A percentile compares a stretch with the other conserved stretches of the same genome.
These are phyloP conservation scores for Apiospora malaysiana DNA, from an alignment of 2,329 filamentous ascomycete species.

Conservation along the genomic window DNA sequence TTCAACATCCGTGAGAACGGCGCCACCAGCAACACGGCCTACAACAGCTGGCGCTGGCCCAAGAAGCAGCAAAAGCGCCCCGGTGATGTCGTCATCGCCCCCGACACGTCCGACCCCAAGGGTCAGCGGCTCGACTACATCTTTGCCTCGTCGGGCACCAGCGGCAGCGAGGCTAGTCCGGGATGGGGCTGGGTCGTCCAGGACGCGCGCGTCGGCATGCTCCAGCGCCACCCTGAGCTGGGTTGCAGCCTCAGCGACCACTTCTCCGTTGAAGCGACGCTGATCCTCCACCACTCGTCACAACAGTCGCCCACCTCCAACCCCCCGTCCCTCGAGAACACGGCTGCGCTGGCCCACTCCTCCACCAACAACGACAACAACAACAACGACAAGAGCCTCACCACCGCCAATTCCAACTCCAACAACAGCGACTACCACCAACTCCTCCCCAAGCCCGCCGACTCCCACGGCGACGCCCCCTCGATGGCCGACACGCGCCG, in stretches of 20 bases:
- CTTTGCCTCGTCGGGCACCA: constrained; percentile 70
- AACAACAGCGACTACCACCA: constrained; percentile 1
- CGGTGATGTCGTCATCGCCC: constrained; percentile 58
- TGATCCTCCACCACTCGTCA: constrained; percentile 55
- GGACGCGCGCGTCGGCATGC: constrained; percentile 77
- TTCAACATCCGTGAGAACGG: constrained; percentile 84
- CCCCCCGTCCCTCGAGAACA: constrained; percentile 26
- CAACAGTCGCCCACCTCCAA: constrained; percentile 23
- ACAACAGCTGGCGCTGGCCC: constrained; percentile 95
- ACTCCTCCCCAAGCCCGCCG: neutral
- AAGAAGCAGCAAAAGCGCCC: constrained; percentile 60
- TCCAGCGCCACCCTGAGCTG: constrained; percentile 78
- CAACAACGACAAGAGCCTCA: neutral
- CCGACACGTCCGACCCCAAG: constrained; percentile 68
- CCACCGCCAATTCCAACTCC: neutral
- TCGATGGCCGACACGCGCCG: constrained; percentile 21
- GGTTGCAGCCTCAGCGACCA: constrained; percentile 92
- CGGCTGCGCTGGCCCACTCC: constrained; percentile 17
- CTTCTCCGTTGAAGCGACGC: constrained; percentile 85
- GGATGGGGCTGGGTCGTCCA: constrained; percentile 69
- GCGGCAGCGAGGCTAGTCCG: constrained; percentile 38
- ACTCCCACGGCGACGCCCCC: constrained; percentile 32
- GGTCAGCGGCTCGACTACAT: constrained; percentile 96
- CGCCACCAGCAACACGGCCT: constrained; percentile 81
- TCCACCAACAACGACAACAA: constrained; percentile 27